Evolutionary conservation across 805 yeast species (phyloP).

Genomic region (Nakazawaea ambrosiae): DNA sequence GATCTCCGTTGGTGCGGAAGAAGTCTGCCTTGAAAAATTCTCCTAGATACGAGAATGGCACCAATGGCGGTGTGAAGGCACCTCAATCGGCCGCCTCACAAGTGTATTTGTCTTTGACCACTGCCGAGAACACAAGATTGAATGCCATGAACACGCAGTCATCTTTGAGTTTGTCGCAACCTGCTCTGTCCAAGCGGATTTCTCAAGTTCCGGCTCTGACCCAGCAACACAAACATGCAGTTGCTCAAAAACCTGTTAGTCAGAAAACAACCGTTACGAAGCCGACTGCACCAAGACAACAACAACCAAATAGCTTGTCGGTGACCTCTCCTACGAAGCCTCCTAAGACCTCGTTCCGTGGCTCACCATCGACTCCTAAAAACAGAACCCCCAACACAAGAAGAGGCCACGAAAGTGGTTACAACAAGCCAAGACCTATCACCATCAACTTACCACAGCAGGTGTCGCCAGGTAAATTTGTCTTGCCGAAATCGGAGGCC

Average conservation of each 20-base stretch:
- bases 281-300: constrained; percentile 1
- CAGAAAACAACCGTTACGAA: background rate
- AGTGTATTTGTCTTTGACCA: constrained; percentile 62
- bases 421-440: constrained; percentile 18
- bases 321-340: too few species aligned
- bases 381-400: too few species aligned
- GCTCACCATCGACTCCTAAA: background rate
- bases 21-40: constrained; percentile 40
- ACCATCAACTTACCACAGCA: constrained; percentile 9
- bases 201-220: constrained; percentile 6
- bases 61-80: constrained; percentile 6
- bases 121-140: constrained; percentile 73
- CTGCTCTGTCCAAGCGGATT: background rate
- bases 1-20: constrained; percentile 24
- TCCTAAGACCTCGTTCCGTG: background rate
- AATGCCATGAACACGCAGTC: constrained; percentile 51
- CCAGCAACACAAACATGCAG: background rate
- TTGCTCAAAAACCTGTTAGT: background rate
- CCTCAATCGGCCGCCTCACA: constrained; percentile 35
- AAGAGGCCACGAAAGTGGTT: constrained; percentile 10
- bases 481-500: constrained; percentile 14
- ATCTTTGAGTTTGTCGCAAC: constrained; percentile 22
- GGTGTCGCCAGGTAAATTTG: constrained; percentile 11
- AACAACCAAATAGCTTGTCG: too few species aligned
- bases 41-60: background rate